phyloP scores from a whole-genome alignment of 2,329 filamentous ascomycete species.

The Fusarium nurragi region DNA sequence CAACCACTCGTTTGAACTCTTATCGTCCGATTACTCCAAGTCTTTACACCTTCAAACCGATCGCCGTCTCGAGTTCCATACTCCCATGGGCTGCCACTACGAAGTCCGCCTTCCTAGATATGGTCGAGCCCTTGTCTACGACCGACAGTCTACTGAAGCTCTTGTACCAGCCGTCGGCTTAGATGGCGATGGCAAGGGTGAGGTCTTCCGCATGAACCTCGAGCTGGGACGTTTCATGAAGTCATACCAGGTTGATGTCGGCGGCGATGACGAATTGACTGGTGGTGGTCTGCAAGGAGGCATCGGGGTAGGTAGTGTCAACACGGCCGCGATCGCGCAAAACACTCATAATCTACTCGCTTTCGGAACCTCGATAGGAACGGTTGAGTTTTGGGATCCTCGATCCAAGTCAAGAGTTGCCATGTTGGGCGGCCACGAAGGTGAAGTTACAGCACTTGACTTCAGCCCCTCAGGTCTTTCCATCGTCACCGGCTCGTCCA shows the following conservation, averaged over 20 bases:
- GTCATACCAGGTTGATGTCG: conserved; percentile 90
- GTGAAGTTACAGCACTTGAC: conserved; percentile 85
- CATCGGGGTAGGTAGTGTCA: conserved; percentile 85
- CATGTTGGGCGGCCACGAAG: conserved; percentile 73
- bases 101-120: conserved; percentile 90
- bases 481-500: conserved; percentile 86
- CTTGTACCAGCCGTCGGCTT: conserved; percentile 88
- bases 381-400: conserved; percentile 96
- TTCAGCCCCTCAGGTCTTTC: conserved; percentile 87
- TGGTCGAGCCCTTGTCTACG: conserved; percentile 88
- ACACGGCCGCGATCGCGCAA: conserved; percentile 86
- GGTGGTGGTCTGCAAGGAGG: conserved; percentile 86
- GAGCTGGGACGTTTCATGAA: conserved; percentile 95
- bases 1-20: conserved; percentile 89
- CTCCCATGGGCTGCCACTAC: conserved; percentile 86
- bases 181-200: conserved; percentile 84
- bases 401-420: conserved; percentile 84
- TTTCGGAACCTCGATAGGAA: conserved; percentile 94
- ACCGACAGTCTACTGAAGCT: conserved; percentile 82
- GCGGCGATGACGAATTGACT: conserved; percentile 78
- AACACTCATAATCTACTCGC: conserved; percentile 88
- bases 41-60: conserved; percentile 93
- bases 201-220: conserved; percentile 92
- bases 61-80: conserved; percentile 92
- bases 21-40: conserved; percentile 93